These are phyloP conservation scores for Aspergillus quadrilineatus DNA, from an alignment of 2,329 filamentous ascomycete species.

Conservation along the genomic window DNA sequence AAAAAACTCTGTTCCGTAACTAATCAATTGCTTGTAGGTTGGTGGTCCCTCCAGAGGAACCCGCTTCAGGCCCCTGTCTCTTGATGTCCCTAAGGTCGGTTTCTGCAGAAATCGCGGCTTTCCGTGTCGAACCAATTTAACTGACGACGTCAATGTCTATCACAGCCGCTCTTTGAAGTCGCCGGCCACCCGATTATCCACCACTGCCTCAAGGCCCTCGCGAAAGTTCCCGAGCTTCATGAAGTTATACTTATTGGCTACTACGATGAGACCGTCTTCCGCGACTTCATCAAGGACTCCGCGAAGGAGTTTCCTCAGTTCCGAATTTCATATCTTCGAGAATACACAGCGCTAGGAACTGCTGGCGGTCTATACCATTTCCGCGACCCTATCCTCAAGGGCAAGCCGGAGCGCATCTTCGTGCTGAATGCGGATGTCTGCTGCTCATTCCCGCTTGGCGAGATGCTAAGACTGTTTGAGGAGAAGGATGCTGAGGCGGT, in stretches of 20 bases:
- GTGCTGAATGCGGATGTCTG: constrained; percentile 98
- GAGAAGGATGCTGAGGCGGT: constrained; percentile 96
- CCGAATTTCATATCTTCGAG: constrained; percentile 89
- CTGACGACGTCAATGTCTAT: constrained; percentile 16
- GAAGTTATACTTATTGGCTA: constrained; percentile 98
- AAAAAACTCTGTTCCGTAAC: not conserved
- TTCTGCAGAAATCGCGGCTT: constrained; percentile 5
- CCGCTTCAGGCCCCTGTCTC: constrained; percentile 87
- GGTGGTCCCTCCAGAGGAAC: constrained; percentile 94
- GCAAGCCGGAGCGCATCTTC: constrained; percentile 90
- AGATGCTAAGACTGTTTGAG: constrained; percentile 93
- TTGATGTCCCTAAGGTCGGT: constrained; percentile 89
- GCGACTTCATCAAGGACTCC: constrained; percentile 95
- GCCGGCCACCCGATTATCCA: constrained; percentile 98
- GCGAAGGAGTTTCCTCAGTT: constrained; percentile 81
- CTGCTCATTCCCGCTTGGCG: constrained; percentile 93
- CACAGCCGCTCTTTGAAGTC: constrained; percentile 91
- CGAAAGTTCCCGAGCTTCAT: constrained; percentile 86
- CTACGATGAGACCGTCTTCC: constrained; percentile 96
- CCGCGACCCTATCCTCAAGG: constrained; percentile 97
- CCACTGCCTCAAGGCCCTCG: constrained; percentile 90
- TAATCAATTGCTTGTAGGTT: constrained; percentile 60
- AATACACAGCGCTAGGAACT: constrained; percentile 94
- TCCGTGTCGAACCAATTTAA: not conserved
- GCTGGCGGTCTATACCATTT: constrained; percentile 98